Evolutionary conservation across 129 eudicot species (phyloP), one percentile per base, ranked within the genome.

Genomic region (Lactuca saligna): DNA sequence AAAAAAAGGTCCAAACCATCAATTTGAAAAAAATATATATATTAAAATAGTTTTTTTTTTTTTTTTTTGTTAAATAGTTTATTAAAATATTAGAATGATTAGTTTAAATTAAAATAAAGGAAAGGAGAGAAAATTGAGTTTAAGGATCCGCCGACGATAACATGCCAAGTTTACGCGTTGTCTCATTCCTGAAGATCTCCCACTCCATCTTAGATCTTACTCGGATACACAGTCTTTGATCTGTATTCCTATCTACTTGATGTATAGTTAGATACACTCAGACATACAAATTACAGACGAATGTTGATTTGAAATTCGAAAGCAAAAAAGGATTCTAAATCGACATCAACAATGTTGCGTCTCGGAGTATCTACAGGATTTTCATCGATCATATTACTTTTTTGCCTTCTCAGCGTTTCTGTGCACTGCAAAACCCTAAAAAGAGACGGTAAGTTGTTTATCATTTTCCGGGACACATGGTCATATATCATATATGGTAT

Each of bases 341-440:
- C 74, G 15, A 70, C 60, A 56, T 17, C 56, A 5, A 48, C 55
- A 60, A 81, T 71, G 86, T 70, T 31, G 68, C 68, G 14, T 71
- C 59, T 62, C 48, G 75, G 77, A 51, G 61, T 34, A 11, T 46
- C 80, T 64, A 31, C 76, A 17, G 17, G 37, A 17, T 56, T 76
- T 57, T 57, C 78, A 7, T 48, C 54, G 14, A n/a, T 81, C 48
- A 11, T 81, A 20, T 2, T 80, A 16, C 71, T 83, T 0, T 33
- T 82, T 6, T 71, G 65, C 51, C 48, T 85, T 20, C 80, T 91
- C 74, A 75, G n/a, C 76, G 57, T 16, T 68, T 75, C 53, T 54
- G 96, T 81, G 54, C 74, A 75, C 66, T 85, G 81, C 75, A 91
- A 88, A 83, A 91, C 97, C 76, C 96, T 91, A 42, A 91, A 91